phyloP scores from a whole-genome alignment of 495 filamentous ascomycete genomes.

The Tetracladium setigerum region DNA sequence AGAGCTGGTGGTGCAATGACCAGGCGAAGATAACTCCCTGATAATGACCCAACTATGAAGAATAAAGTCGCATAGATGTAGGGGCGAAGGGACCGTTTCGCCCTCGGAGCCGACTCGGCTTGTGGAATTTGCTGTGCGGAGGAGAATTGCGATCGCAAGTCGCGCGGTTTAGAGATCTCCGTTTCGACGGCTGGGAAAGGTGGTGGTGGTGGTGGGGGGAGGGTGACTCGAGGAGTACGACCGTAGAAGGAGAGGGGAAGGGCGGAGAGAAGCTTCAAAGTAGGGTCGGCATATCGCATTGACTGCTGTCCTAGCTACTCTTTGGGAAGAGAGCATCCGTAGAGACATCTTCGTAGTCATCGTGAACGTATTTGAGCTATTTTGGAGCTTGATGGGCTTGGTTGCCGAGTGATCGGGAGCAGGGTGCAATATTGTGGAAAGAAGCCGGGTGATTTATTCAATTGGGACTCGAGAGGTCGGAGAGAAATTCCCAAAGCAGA shows the following conservation, averaged over 20 bases:
- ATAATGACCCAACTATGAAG: constrained; percentile 29
- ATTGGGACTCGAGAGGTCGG: too few relatives aligned
- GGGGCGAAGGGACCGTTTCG: constrained; percentile 15
- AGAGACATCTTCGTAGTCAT: too few relatives aligned
- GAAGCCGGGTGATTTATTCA: too few relatives aligned
- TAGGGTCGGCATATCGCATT: too few relatives aligned
- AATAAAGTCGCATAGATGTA: constrained; percentile 25
- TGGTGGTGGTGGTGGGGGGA: background rate
- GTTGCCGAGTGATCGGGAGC: too few relatives aligned
- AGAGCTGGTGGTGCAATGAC: constrained; percentile 30
- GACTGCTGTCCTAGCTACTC: too few relatives aligned
- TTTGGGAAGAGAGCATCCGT: too few relatives aligned
- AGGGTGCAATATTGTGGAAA: too few relatives aligned
- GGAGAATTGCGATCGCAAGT: constrained; percentile 18
- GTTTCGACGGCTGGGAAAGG: background rate
- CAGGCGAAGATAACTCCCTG: constrained; percentile 25
- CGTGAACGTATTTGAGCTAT: too few relatives aligned
- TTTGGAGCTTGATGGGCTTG: too few relatives aligned
- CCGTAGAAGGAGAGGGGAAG: background rate
- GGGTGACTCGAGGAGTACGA: constrained; percentile 8
- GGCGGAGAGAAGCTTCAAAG: too few relatives aligned
- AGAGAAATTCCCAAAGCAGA: too few relatives aligned
- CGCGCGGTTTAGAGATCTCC: constrained; percentile 2
- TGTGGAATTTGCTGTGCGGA: background rate
- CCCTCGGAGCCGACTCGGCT: constrained; percentile 7